Base-by-base conservation (phyloP, 148 eudicot species). In the Nyssa sinensis region DNA sequence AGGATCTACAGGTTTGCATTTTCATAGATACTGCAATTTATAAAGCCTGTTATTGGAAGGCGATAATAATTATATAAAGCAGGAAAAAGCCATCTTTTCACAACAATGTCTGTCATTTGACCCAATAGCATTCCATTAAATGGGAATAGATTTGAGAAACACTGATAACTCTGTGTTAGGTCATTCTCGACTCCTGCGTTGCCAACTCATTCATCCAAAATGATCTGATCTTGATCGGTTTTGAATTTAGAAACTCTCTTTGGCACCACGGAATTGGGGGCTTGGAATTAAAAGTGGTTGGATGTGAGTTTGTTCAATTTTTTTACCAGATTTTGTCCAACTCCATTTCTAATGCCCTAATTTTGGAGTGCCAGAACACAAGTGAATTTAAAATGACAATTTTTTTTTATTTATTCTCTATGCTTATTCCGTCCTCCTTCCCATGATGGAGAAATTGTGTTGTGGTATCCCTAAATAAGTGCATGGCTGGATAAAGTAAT, bases 1-100 rank as follows among this genome's bases (percentile, higher is more conserved):
- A 86, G 37, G 92, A 91, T 64, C 66, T 86, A 58, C 93, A 87
- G 97, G 97, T 86, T 78, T 59, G 70, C 63, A 39, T 71, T 72
- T 69, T 66, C n/a, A 41, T 47, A 17, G 14, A 33, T 68, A 35
- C 30, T 70, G 72, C 23, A n/a, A 41, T 58, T 71, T 35, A 37
- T 35, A 37, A 14, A 37, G 70, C 62, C 27, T 62, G 30, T 28
- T 63, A 3, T 59, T 21, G 4, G 24, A 58, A 1, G 29, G 12
- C 12, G 16, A 44, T 44, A 44, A 44, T 44, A 44, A 12, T 44
- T 44, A 44, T 11, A 44, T 44, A 44, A 44, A 44, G 7, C 5
- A 41, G 8, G 16, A 44, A 12, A 12, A 12, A 44, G 19, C n/a
- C n/a, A n/a, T n/a, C n/a, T n/a, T n/a, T n/a, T n/a, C n/a, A n/a